A percentile compares a stretch with the other conserved stretches of the same genome.
Conservation (phyloP, 2,329 filamentous ascomycete species). For the Dactylellina parvicollis region DNA sequence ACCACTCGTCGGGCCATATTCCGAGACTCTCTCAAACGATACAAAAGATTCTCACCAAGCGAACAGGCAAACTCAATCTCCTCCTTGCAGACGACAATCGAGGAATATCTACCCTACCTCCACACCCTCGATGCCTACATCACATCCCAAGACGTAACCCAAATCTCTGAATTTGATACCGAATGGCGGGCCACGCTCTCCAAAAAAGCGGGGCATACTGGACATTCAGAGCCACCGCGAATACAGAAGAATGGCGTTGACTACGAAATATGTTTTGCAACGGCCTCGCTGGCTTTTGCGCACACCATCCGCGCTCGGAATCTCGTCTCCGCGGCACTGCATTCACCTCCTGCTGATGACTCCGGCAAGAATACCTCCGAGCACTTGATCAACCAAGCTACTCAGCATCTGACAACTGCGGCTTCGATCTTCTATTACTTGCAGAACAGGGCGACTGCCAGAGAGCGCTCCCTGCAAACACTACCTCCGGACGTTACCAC, state of each 20-base stretch:
- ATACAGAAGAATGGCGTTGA: slow-evolving; percentile 77
- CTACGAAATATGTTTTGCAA: slow-evolving; percentile 81
- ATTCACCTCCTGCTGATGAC: slow-evolving; percentile 71
- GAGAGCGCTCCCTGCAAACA: slow-evolving; percentile 67
- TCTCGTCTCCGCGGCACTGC: slow-evolving; percentile 72
- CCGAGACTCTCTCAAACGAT: slow-evolving; percentile 82
- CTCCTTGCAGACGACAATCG: slow-evolving; percentile 74
- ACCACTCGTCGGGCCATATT: slow-evolving; percentile 86
- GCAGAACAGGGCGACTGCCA: slow-evolving; percentile 64
- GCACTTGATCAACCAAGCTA: slow-evolving; percentile 62
- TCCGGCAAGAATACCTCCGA: slow-evolving; percentile 39
- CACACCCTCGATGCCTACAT: slow-evolving; percentile 73
- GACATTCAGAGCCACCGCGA: slow-evolving; percentile 73
- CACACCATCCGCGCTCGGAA: slow-evolving; percentile 77
- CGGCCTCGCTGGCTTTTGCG: slow-evolving; percentile 79
- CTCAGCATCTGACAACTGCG: slow-evolving; percentile 79
- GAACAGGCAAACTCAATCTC: slow-evolving; percentile 77
- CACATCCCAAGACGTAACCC: slow-evolving; percentile 61
- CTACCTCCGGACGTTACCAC: slow-evolving; percentile 65
- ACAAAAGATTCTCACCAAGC: slow-evolving; percentile 79
- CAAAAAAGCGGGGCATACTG: slow-evolving; percentile 70
- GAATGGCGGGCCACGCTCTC: slow-evolving; percentile 86
- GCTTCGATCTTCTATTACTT: slow-evolving; percentile 81
- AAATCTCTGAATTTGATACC: slow-evolving; percentile 70
- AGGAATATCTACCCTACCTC: slow-evolving; percentile 84